Evolutionary conservation across 2,329 filamentous ascomycete species (phyloP).

Genomic region (Aureobasidium vineae): DNA sequence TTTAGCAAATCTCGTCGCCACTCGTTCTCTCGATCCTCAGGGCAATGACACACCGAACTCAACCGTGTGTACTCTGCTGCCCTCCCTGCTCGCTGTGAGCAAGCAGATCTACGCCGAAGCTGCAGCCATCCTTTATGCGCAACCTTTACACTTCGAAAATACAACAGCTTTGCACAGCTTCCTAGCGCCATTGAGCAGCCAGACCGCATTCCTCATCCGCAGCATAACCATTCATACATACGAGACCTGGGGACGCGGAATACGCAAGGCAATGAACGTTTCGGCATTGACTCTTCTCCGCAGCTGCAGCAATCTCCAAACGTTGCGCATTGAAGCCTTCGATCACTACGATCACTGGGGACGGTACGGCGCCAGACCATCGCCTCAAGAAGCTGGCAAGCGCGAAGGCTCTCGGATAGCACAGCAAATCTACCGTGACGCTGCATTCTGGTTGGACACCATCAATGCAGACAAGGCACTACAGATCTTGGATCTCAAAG

Average conservation of each 20-base stretch:
- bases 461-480: not conserved
- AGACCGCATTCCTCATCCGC: not conserved
- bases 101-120: constrained; percentile 22
- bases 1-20: not conserved
- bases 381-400: not conserved
- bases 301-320: constrained; percentile 10
- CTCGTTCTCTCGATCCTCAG: no score
- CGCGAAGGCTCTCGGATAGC: not conserved
- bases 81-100: not conserved
- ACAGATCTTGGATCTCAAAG: not conserved
- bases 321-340: not conserved
- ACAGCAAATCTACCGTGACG: constrained; percentile 15
- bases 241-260: not conserved
- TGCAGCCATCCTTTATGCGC: constrained; percentile 1
- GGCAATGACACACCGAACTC: no score
- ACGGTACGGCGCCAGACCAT: not conserved
- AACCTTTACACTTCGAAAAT: constrained; percentile 14
- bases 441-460: not conserved
- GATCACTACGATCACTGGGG: not conserved
- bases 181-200: not conserved
- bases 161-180: constrained; percentile 10
- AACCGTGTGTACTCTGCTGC: not conserved
- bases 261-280: constrained; percentile 16
- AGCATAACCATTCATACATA: not conserved
- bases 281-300: constrained; percentile 6